These are phyloP conservation scores for Monilinia fructicola DNA, from an alignment of 2,329 filamentous ascomycete species.

Conservation along the genomic window DNA sequence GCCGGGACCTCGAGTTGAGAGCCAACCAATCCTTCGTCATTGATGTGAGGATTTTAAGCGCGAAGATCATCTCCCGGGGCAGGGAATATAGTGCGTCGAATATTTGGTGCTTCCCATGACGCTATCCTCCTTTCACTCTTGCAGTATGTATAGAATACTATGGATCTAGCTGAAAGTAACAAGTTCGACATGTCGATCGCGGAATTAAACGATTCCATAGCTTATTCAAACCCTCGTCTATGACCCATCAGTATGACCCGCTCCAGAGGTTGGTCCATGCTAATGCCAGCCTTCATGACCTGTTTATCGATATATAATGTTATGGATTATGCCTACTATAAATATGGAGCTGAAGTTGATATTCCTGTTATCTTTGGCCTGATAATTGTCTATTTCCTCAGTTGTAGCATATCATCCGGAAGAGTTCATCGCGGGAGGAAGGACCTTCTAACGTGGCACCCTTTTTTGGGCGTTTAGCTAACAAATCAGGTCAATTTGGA, in stretches of 20 bases:
- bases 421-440: neutral
- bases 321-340: constrained; percentile 6
- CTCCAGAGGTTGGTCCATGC: constrained; percentile 9
- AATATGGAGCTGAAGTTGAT: constrained; percentile 7
- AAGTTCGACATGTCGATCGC: neutral
- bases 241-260: constrained; percentile 8
- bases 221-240: constrained; percentile 11
- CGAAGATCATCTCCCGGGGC: neutral
- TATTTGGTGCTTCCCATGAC: neutral
- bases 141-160: neutral
- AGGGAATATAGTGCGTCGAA: neutral
- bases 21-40: neutral
- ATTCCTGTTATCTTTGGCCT: constrained; percentile 1
- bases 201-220: neutral
- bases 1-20: neutral
- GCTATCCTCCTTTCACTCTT: neutral
- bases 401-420: neutral
- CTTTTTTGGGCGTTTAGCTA: neutral
- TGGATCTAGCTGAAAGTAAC: neutral
- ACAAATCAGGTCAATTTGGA: constrained; percentile 7
- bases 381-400: neutral
- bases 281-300: constrained; percentile 13
- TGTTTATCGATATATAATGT: constrained; percentile 7
- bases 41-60: neutral
- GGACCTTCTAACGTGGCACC: neutral